Percentiles rank a stretch among this genome's conserved stretches.
Conservation (phyloP, 2,329 filamentous ascomycete genomes). For the Aspergillus vadensis region DNA sequence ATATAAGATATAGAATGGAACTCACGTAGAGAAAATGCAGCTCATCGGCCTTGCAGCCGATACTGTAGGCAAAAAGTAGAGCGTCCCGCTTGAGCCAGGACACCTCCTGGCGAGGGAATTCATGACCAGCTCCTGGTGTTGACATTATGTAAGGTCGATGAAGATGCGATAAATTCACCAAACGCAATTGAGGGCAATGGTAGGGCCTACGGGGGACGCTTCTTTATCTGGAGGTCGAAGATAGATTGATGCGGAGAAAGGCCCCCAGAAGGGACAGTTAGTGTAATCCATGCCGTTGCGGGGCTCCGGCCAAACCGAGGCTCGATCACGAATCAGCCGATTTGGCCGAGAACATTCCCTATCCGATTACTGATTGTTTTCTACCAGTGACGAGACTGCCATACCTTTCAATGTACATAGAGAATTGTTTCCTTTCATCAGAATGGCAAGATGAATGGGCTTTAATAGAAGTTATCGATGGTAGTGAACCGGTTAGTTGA, state of each 20-base stretch:
- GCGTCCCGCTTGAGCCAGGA: conserved; percentile 87
- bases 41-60: conserved; percentile 82
- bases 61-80: conserved; percentile 86
- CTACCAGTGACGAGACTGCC: too few relatives aligned
- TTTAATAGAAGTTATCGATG: too few relatives aligned
- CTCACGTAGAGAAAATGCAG: conserved; percentile 88
- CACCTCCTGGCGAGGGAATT: conserved; percentile 75
- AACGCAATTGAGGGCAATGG: neutral
- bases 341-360: neutral
- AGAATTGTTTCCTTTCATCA: too few relatives aligned
- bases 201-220: neutral
- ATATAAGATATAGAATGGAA: neutral
- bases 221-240: neutral
- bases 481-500: neutral
- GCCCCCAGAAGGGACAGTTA: neutral
- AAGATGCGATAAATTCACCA: neutral
- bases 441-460: too few relatives aligned
- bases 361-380: too few relatives aligned
- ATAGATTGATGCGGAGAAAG: neutral
- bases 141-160: conserved; percentile 38
- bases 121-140: conserved; percentile 67
- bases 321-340: conserved; percentile 3
- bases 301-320: conserved; percentile 20
- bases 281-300: conserved; percentile 9
- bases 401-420: neutral